Conservation (phyloP, 148 eudicot species). For the Vaccinium darrowii region DNA sequence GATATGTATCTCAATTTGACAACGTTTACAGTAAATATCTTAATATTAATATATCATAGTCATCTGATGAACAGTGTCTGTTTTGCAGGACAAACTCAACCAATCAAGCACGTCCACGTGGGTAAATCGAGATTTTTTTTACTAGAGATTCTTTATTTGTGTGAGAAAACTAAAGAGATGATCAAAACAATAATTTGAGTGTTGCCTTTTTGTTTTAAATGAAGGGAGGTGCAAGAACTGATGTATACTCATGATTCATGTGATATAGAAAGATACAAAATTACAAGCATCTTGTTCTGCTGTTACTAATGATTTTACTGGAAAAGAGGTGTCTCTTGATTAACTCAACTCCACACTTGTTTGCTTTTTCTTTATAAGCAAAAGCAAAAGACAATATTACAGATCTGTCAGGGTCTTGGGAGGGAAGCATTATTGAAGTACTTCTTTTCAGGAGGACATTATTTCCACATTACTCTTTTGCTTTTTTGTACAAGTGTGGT, state of each 20-base stretch:
- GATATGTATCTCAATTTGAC: background rate
- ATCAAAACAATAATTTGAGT: slow-evolving; percentile 27
- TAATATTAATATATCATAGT: background rate
- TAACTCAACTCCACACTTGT: slow-evolving; percentile 35
- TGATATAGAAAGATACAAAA: slow-evolving; percentile 25
- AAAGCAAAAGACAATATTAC: slow-evolving; percentile 35
- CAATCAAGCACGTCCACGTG: slow-evolving; percentile 12
- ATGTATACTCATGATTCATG: slow-evolving; percentile 40
- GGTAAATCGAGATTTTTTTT: slow-evolving; percentile 20
- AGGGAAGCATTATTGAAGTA: slow-evolving; percentile 19
- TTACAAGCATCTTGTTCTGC: slow-evolving; percentile 17
- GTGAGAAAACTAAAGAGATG: slow-evolving; percentile 15
- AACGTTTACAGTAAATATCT: background rate
- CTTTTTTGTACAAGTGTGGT: background rate
- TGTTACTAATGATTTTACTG: slow-evolving; percentile 40
- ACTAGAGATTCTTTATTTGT: slow-evolving; percentile 30
- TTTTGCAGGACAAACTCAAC: slow-evolving; percentile 26
- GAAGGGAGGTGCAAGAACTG: slow-evolving; percentile 23
- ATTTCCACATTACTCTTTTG: background rate
- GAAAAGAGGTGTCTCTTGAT: slow-evolving; percentile 41
- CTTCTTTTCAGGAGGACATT: background rate
- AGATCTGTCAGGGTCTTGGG: slow-evolving; percentile 26
- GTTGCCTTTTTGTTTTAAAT: slow-evolving; percentile 23
- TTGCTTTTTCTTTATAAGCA: slow-evolving; percentile 28
- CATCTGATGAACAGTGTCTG: background rate